Base-by-base conservation (phyloP, 257 asterid genomes). In the Nicotiana attenuata region DNA sequence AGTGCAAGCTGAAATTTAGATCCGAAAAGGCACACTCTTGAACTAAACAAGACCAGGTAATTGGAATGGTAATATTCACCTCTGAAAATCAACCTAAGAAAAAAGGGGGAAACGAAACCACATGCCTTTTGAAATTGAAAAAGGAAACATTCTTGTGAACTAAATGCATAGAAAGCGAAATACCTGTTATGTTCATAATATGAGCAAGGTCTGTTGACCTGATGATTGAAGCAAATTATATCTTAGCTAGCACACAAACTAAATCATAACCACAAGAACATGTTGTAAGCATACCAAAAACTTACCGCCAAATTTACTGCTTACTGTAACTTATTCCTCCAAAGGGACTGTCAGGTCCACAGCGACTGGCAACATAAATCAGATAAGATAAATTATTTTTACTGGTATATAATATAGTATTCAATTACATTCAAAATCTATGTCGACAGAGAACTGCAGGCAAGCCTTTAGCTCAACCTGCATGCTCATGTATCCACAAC, bases 21-120 rank as follows among this genome's bases (percentile, higher is more conserved):
- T 67, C 55, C 50, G 11, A 19, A 67, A 9, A 33, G 76, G 17
- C 52, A 66, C 15, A 33, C 7, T 66, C 10, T 33, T 66, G 28
- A 66, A 33, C 76, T 66, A 66, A 33, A 66, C 26, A 66, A 66
- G 76, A 66, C 47, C 76, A 66, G 76, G 76, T 33, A 66, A 66
- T 66, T 33, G 52, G 4, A 3, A 66, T 66, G 35, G 26, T 10
- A 66, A 31, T 10, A 66, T 66, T 66, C 76, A 66, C 53, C 19
- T 33, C 28, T 19, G 28, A 66, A 33, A 35, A 35, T 4, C 53
- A 33, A 33, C 17, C 55, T 16, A 19, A 9, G 3, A 67, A 19
- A 19, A 35, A 15, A 53, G 52, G 26, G 29, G 5, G 8, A 59
- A 67, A 67, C 2, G 29, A 33, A 19, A 67, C 28, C 55, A 33